Base-by-base conservation (phyloP, 164 flowering plant genomes). In the Liquidambar formosana region DNA sequence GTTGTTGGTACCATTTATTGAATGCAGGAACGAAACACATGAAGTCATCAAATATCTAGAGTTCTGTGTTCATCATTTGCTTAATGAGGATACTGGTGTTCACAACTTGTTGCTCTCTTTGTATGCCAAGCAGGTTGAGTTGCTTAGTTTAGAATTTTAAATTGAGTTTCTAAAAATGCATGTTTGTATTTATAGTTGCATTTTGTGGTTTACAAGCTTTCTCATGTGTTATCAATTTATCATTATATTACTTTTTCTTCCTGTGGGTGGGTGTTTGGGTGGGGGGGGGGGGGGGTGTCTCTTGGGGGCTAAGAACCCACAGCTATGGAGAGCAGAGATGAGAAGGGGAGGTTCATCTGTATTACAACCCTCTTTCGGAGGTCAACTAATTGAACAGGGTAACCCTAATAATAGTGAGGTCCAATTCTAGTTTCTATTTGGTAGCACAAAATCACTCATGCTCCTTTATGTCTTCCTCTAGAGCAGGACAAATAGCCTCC, bases 31-130 rank as follows among this genome's bases (percentile, higher is more conserved):
- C 82, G 98, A 96, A 82, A 92, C 98, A 44, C 98, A 96, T 80
- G 97, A 96, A 84, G 98, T 92, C 45, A 90, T 96, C 70, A 96
- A 92, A 75, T 96, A 93, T 78, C 75, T 96, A 73, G 98, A 96
- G 74, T 92, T 82, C 67, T 96, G 97, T 78, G 95, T 96, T 72
- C 97, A 88, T 78, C 93, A 88, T 66, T 79, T 91, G 87, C 91
- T 79, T 73, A 96, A 93, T 83, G 98, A 96, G 83, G 99, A 96
- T 86, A 92, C 98, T 77, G 97, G 98, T 68, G 84, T 90, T 75
- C 99, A 96, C 83, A 93, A 96, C 78, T 84, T 96, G 79, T 77
- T 96, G 72, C 97, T 96, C 33, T 91, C 96, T 28, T 78, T 96
- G 81, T 96, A 96, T 73, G 95, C 99, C 38, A 91, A 88, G 83